Evolutionary conservation across 805 yeast genomes (phyloP).

Genomic region (Torulaspora indica): DNA sequence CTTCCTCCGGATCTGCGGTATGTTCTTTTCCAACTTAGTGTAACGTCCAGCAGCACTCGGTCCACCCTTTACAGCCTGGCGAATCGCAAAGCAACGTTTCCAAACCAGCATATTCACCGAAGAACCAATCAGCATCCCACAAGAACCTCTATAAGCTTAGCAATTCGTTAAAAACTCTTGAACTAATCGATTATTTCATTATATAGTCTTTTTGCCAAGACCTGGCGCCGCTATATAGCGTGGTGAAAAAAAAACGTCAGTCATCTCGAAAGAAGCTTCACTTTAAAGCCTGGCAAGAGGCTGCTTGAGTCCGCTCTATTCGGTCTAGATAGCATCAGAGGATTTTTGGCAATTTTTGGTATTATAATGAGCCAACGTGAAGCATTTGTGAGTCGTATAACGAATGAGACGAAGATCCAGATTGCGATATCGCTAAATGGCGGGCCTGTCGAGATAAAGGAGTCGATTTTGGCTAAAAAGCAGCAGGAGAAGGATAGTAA

Average conservation of each 20-base stretch:
- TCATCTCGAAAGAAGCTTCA: neutral
- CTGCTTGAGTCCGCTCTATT: neutral
- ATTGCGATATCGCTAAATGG: conserved; percentile 82
- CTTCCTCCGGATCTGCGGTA: conserved; percentile 37
- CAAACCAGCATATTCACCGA: neutral
- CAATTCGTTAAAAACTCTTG: neutral
- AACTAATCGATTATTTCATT: neutral
- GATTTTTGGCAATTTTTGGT: neutral
- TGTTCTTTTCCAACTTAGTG: conserved; percentile 39
- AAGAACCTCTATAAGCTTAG: neutral
- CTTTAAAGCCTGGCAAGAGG: neutral
- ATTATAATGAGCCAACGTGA: conserved; percentile 27
- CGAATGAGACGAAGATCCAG: conserved; percentile 92
- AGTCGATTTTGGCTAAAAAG: conserved; percentile 46
- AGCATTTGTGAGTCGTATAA: conserved; percentile 48
- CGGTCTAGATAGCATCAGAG: neutral
- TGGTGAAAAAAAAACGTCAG: neutral
- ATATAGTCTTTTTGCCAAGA: neutral
- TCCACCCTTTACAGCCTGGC: conserved; percentile 8
- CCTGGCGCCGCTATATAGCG: neutral
- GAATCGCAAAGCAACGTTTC: conserved; percentile 8
- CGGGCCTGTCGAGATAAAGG: conserved; percentile 61
- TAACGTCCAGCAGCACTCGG: neutral
- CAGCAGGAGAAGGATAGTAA: conserved; percentile 36
- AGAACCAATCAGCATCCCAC: conserved; percentile 2